These are phyloP conservation scores for Nakataea oryzae DNA, from an alignment of 2,329 filamentous ascomycete genomes.

Conservation along the genomic window DNA sequence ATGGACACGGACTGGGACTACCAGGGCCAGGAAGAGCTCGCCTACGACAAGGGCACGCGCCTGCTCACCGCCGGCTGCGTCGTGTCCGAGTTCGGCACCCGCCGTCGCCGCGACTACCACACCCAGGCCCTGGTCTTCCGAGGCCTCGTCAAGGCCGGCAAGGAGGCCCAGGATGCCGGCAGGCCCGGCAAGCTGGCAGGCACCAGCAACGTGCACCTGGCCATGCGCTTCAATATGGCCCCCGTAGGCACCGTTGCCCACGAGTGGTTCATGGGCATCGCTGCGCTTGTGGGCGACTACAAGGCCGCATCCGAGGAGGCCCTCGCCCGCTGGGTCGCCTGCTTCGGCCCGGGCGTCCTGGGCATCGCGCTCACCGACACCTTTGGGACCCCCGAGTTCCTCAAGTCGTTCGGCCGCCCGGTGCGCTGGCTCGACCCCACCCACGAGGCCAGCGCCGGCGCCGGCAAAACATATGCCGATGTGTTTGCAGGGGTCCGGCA, in stretches of 20 bases:
- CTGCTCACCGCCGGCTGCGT: conserved; percentile 76
- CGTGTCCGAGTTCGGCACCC: conserved; percentile 89
- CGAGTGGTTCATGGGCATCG: conserved; percentile 99
- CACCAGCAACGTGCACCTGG: conserved; percentile 94
- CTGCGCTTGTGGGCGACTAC: conserved; percentile 82
- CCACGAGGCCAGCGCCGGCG: conserved; percentile 11
- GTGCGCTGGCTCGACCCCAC: conserved; percentile 29
- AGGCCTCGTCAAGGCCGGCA: conserved; percentile 70
- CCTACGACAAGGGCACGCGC: conserved; percentile 67
- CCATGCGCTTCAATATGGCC: conserved; percentile 78
- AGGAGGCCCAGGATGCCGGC: conserved; percentile 51
- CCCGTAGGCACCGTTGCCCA: conserved; percentile 87
- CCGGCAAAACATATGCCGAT: conserved; percentile 62
- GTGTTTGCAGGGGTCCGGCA: conserved; percentile 78
- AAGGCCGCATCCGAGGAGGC: conserved; percentile 74
- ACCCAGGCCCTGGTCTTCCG: conserved; percentile 88
- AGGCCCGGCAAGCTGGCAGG: conserved; percentile 68
- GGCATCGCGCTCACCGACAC: conserved; percentile 92
- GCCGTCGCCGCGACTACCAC: conserved; percentile 83
- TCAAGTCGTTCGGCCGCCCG: conserved; percentile 69
- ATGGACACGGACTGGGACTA: conserved; percentile 90
- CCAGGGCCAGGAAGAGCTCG: conserved; percentile 74
- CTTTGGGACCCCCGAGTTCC: conserved; percentile 84
- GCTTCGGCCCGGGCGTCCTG: conserved; percentile 76
- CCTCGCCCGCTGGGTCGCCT: conserved; percentile 79